phyloP scores from a whole-genome alignment of 2,329 filamentous ascomycete genomes.

The Neopestalotiopsis sp. region DNA sequence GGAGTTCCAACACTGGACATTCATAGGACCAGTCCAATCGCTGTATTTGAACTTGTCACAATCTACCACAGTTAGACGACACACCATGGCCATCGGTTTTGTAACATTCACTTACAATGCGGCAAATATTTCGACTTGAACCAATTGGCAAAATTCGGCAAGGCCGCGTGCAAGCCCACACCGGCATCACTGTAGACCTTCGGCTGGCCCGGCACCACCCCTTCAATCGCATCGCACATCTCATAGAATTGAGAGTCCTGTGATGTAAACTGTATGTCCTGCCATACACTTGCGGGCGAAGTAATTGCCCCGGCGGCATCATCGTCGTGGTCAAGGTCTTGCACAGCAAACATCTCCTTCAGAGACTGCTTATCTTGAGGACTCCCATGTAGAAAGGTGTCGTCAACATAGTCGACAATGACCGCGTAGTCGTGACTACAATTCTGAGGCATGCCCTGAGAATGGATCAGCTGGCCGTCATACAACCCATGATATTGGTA shows the following conservation, averaged over 20 bases:
- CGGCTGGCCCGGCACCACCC: slow-evolving; percentile 33
- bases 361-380: slow-evolving; percentile 46
- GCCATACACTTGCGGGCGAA: slow-evolving; percentile 38
- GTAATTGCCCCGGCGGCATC: slow-evolving; percentile 52
- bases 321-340: slow-evolving; percentile 53
- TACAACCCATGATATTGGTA: neutral
- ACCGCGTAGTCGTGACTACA: slow-evolving; percentile 58
- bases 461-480: neutral
- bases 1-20: slow-evolving; percentile 58
- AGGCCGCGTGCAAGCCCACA: slow-evolving; percentile 59
- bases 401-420: slow-evolving; percentile 62
- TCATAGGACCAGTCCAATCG: slow-evolving; percentile 45
- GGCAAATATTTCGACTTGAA: slow-evolving; percentile 51
- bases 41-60: slow-evolving; percentile 54
- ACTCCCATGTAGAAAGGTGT: slow-evolving; percentile 47
- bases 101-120: slow-evolving; percentile 45
- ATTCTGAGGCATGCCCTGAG: slow-evolving; percentile 59
- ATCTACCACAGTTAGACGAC: neutral
- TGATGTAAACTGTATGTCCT: slow-evolving; percentile 39
- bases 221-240: slow-evolving; percentile 42
- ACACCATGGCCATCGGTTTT: neutral
- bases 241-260: slow-evolving; percentile 42
- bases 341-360: slow-evolving; percentile 59
- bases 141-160: slow-evolving; percentile 61
- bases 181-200: slow-evolving; percentile 41